Percentiles rank a stretch among this genome's conserved stretches.
These are phyloP conservation scores for Dendrobium nobile DNA, from an alignment of 106 monocot species.

Conservation along the genomic window DNA sequence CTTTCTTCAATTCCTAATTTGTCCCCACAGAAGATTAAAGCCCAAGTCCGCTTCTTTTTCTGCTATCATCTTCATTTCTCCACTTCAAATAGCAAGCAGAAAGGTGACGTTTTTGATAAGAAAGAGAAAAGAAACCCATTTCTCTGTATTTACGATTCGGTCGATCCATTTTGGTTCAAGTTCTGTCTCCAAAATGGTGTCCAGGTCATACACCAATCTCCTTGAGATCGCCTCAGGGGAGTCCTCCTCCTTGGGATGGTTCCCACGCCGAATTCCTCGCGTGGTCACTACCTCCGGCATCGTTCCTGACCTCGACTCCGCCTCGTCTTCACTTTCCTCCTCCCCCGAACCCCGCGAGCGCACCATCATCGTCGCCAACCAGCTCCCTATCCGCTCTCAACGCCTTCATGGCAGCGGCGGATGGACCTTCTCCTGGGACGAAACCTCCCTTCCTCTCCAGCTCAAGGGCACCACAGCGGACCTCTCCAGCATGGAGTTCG, in stretches of 20 bases:
- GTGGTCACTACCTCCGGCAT: constrained; percentile 47
- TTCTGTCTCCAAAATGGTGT: constrained; percentile 32
- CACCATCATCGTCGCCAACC: constrained; percentile 60
- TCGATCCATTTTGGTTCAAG: neutral
- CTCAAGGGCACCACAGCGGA: constrained; percentile 40
- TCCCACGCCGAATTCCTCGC: constrained; percentile 41
- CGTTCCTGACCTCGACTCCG: constrained; percentile 35
- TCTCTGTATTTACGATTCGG: neutral
- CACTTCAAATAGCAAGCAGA: neutral
- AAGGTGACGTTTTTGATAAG: neutral
- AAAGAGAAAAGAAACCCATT: neutral
- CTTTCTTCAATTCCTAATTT: neutral
- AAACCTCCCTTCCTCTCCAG: constrained; percentile 51
- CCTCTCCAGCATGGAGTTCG: constrained; percentile 73
- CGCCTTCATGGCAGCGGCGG: constrained; percentile 24
- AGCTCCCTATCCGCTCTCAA: constrained; percentile 42
- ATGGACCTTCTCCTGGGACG: constrained; percentile 49
- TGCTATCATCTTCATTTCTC: neutral
- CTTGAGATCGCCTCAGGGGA: constrained; percentile 56
- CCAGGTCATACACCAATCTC: constrained; percentile 53
- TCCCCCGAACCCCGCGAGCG: constrained; percentile 26
- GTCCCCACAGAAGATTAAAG: neutral
- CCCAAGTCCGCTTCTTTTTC: neutral
- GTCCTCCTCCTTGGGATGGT: constrained; percentile 21
- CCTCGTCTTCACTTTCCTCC: constrained; percentile 9